Percentiles rank a stretch among this genome's conserved stretches.
phyloP scores from a whole-genome alignment of 2,329 filamentous ascomycete genomes.

The Colletotrichum ledebouriae region DNA sequence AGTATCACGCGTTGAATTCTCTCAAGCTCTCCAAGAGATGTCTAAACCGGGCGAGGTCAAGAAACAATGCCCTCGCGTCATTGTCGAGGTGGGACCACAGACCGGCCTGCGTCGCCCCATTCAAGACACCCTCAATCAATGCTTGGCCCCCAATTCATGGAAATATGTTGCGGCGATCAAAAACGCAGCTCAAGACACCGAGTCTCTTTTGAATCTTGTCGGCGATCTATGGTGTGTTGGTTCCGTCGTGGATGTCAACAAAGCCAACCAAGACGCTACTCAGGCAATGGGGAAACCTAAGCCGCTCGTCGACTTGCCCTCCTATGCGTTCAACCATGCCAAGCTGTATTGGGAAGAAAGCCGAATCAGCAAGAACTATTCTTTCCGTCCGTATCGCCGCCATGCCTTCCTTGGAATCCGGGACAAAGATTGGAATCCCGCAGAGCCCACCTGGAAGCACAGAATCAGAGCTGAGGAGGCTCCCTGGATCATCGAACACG shows the following conservation, averaged over 20 bases:
- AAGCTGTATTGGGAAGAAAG: slow-evolving; percentile 67
- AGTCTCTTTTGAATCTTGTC: slow-evolving; percentile 8
- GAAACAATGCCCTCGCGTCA: background rate
- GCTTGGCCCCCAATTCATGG: background rate
- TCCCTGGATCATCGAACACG: slow-evolving; percentile 55
- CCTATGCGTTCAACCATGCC: slow-evolving; percentile 67
- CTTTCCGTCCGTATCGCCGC: slow-evolving; percentile 59
- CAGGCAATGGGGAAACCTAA: background rate
- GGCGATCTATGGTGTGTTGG: slow-evolving; percentile 14
- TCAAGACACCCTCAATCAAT: slow-evolving; percentile 20
- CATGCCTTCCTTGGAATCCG: slow-evolving; percentile 65
- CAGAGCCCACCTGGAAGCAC: slow-evolving; percentile 62
- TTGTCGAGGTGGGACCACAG: slow-evolving; percentile 38
- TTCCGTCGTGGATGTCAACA: background rate
- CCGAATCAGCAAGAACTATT: slow-evolving; percentile 57
- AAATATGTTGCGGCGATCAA: background rate
- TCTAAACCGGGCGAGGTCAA: background rate
- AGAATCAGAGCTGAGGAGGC: slow-evolving; percentile 62
- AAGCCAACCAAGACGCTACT: slow-evolving; percentile 1
- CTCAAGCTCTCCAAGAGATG: slow-evolving; percentile 47
- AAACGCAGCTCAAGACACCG: background rate
- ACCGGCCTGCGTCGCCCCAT: slow-evolving; percentile 25
- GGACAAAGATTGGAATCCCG: slow-evolving; percentile 57
- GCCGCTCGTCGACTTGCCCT: slow-evolving; percentile 60
- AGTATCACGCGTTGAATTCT: slow-evolving; percentile 59